Evolutionary conservation across 2,329 filamentous ascomycete species (phyloP), one percentile per base, ranked within the genome.

Genomic region (Emergomyces africanus): DNA sequence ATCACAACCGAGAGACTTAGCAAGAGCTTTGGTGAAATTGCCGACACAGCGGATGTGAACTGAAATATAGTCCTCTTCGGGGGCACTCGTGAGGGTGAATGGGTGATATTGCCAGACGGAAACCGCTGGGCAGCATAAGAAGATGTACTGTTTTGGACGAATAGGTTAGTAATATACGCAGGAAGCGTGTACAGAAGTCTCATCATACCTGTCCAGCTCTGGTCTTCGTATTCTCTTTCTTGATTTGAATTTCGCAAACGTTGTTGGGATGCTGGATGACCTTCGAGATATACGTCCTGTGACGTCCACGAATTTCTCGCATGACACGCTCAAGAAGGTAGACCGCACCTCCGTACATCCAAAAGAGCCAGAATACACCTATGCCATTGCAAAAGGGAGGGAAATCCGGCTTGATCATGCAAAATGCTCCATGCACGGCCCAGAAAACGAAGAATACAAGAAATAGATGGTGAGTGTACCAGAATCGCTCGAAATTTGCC

Each of bases 61-160:
- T 1, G 88, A 92, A 65, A 94, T 90, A 73, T 92, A 92, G 71
- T 94, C 88, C 75, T 95, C 89, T 74, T 95, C 89, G 3, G 89
- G 89, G 1, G 89, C 89, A 62, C 87, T 91, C 14, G 89, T 95
- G 54, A 94, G 78, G 1, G 89, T 92, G 72, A 94, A 94, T 0
- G 89, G 89, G 66, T 92, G 89, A 70, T 94, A 92, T 74, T 94
- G 89, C 88, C 88, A 94, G 51, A 94, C 79, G 0, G 88, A 92
- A 18, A 94, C 84, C 64, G 89, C 88, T 0, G 89, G 89, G 70
- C 89, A 94, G 78, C 87, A 92, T 66, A 94, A 80, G 77, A 92
- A 92, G 67, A 95, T 92, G 76, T 94, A 94, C 80, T 80, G 56
- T 25, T 5, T 42, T 42, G 49, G 67, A 65, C 66, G 56, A 15